A percentile compares a stretch with the other conserved stretches of the same genome.
Evolutionary conservation across 192 early-diverging fungal genomes (phyloP).

Genomic region (Bifiguratus adelaidae): DNA sequence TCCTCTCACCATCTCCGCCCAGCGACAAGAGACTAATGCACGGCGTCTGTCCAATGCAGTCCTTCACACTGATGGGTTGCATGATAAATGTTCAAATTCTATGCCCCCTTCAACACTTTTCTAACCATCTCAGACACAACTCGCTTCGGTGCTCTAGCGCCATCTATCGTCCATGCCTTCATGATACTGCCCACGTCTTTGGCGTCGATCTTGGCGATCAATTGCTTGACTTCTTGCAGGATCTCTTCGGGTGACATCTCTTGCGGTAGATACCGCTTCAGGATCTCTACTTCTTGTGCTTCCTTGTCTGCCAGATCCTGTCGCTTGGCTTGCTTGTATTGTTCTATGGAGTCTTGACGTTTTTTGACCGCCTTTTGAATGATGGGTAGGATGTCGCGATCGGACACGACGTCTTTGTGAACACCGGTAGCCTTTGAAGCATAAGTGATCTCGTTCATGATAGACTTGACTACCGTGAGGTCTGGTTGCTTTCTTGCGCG

Average conservation of each 20-base stretch:
- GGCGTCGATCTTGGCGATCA: slow-evolving; percentile 45
- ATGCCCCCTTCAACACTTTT: slow-evolving; percentile 38
- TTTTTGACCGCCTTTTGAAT: slow-evolving; percentile 78
- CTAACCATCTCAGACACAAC: slow-evolving; percentile 68
- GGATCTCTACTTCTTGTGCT: slow-evolving; percentile 50
- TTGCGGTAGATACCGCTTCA: slow-evolving; percentile 64
- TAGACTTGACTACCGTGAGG: slow-evolving; percentile 53
- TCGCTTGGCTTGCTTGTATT: slow-evolving; percentile 55
- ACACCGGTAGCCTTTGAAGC: slow-evolving; percentile 50
- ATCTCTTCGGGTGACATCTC: slow-evolving; percentile 71
- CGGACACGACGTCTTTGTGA: slow-evolving; percentile 27
- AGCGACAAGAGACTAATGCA: too few species aligned
- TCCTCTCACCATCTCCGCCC: too few species aligned
- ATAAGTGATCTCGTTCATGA: slow-evolving; percentile 73
- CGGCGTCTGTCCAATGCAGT: too few species aligned
- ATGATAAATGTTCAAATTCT: too few species aligned
- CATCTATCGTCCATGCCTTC: slow-evolving; percentile 63
- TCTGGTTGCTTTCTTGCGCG: slow-evolving; percentile 53
- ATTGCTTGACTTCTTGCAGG: slow-evolving; percentile 37
- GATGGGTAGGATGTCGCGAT: slow-evolving; percentile 47
- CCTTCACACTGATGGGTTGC: too few species aligned
- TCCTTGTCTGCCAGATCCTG: slow-evolving; percentile 67
- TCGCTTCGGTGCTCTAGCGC: slow-evolving; percentile 65
- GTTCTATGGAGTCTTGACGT: slow-evolving; percentile 61
- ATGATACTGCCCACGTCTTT: slow-evolving; percentile 76